These are phyloP conservation scores for Salix suchowensis DNA, from an alignment of 345 rosid genomes.

Conservation along the genomic window DNA sequence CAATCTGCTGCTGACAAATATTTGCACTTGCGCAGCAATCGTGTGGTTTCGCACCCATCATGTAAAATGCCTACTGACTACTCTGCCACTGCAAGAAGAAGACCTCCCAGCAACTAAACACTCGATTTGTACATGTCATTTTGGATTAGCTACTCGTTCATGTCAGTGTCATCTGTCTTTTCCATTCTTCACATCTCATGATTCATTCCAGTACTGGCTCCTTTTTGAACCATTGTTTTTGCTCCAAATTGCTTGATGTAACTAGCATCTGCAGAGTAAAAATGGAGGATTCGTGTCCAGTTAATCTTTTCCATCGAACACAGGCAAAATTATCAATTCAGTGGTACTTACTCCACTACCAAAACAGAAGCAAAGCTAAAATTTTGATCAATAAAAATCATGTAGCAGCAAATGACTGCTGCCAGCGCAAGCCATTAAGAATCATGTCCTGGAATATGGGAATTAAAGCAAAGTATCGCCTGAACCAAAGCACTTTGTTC, in stretches of 20 bases:
- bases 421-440: neutral
- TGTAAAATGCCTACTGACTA: neutral
- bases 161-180: neutral
- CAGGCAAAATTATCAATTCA: too few relatives aligned
- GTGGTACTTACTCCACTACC: neutral
- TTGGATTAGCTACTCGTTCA: constrained; percentile 5
- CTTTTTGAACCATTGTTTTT: neutral
- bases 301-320: neutral
- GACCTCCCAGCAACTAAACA: neutral
- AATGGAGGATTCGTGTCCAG: too few relatives aligned
- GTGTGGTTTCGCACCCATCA: neutral
- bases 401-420: neutral
- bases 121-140: neutral
- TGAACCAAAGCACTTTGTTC: neutral
- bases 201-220: neutral
- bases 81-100: neutral
- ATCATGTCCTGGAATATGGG: neutral
- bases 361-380: neutral
- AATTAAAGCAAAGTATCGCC: neutral
- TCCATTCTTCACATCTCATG: neutral
- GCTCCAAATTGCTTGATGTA: neutral
- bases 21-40: neutral
- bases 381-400: neutral
- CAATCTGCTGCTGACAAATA: neutral
- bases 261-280: neutral